Conservation (phyloP, 1,284 basidiomycete species). For the Cystobasidium pallidum region DNA sequence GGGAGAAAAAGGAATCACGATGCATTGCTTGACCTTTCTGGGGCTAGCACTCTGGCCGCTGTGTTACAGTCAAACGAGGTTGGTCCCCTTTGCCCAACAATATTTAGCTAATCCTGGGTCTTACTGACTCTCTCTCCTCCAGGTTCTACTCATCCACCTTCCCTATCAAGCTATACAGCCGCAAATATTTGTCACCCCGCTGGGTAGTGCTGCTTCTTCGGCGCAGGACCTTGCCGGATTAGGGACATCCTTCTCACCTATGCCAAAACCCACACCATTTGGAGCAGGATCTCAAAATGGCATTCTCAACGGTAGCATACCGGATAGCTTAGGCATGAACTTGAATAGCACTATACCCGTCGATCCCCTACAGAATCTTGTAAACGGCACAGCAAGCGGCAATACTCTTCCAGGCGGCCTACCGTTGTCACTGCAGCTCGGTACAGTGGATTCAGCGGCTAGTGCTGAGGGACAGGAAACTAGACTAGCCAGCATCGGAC, state of each 20-base stretch:
- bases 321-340: constrained; percentile 23
- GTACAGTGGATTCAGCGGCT: neutral
- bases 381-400: neutral
- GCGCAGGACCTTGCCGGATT: constrained; percentile 8
- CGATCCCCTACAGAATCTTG: constrained; percentile 8
- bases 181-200: constrained; percentile 2
- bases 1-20: constrained; percentile 5
- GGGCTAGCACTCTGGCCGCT: constrained; percentile 9
- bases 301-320: neutral
- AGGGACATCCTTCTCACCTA: constrained; percentile 15
- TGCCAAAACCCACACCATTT: neutral
- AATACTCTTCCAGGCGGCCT: too few relatives aligned
- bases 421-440: too few relatives aligned
- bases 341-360: neutral
- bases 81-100: neutral
- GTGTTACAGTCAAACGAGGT: constrained; percentile 39
- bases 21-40: constrained; percentile 8
- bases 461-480: neutral
- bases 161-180: constrained; percentile 21
- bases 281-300: neutral
- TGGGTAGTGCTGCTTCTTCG: neutral
- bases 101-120: neutral
- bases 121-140: neutral
- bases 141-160: constrained; percentile 29
- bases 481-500: constrained; percentile 8